A percentile compares a stretch with the other conserved stretches of the same genome.
phyloP scores from a whole-genome alignment of 2,329 filamentous ascomycete species.

The Claviceps cyperi region DNA sequence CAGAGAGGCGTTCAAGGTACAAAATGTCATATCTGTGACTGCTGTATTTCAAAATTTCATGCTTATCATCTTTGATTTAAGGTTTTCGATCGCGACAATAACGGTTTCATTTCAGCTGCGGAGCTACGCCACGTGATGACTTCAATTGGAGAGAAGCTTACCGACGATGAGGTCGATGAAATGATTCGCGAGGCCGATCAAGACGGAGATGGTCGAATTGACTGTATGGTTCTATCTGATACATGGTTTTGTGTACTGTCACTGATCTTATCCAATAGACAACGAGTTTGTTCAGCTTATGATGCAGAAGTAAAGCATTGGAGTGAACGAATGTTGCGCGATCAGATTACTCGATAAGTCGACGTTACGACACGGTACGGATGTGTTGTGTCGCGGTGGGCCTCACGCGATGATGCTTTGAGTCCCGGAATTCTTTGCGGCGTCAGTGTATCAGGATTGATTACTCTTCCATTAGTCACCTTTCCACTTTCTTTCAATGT shows the following conservation, averaged over 20 bases:
- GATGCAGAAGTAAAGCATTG: constrained; percentile 72
- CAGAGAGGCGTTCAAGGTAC: constrained; percentile 73
- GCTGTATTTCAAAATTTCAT: neutral
- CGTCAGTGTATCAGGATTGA: neutral
- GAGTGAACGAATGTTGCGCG: neutral
- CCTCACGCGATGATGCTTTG: neutral
- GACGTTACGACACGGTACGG: neutral
- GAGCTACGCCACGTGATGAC: constrained; percentile 87
- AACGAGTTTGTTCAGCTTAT: constrained; percentile 90
- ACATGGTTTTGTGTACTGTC: neutral
- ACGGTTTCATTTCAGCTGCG: constrained; percentile 79
- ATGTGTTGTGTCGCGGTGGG: neutral
- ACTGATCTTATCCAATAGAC: constrained; percentile 35
- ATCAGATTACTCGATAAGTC: neutral
- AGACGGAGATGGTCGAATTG: constrained; percentile 77
- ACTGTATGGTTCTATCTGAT: constrained; percentile 44
- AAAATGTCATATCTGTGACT: neutral
- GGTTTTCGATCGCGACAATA: constrained; percentile 81
- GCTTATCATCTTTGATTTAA: constrained; percentile 13
- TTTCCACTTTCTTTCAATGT: too few relatives aligned
- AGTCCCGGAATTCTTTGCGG: constrained; percentile 2
- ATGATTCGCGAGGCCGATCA: constrained; percentile 89
- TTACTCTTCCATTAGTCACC: too few relatives aligned
- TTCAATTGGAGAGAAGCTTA: constrained; percentile 81
- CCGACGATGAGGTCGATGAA: constrained; percentile 81